phyloP scores from a whole-genome alignment of 169 alveolate genomes.

The Plasmodium inui region DNA sequence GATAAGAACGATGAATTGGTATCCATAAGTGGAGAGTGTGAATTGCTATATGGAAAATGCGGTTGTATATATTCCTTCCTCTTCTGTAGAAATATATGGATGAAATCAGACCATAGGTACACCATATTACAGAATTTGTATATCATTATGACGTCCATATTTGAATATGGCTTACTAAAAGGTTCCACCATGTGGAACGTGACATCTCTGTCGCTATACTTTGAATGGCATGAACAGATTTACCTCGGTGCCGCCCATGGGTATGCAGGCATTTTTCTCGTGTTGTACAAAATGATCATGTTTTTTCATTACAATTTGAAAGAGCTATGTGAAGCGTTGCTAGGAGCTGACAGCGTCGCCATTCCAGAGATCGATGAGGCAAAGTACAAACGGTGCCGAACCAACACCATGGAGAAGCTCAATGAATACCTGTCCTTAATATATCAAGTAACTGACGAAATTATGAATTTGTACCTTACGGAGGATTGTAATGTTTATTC shows the following conservation, averaged over 20 bases:
- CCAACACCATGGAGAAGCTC: neutral
- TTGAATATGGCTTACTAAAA: conserved; percentile 56
- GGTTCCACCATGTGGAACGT: neutral
- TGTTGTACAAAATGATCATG: conserved; percentile 18
- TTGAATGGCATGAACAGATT: conserved; percentile 60
- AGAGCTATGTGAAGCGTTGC: conserved; percentile 31
- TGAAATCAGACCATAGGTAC: conserved; percentile 1
- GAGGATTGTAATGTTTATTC: conserved; percentile 44
- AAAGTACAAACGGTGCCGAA: neutral
- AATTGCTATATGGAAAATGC: conserved; percentile 68
- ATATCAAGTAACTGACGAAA: conserved; percentile 62
- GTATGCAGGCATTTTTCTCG: conserved; percentile 55
- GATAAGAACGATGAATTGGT: conserved; percentile 14
- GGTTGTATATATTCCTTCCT: conserved; percentile 64
- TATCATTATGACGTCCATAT: conserved; percentile 31
- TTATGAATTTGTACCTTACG: conserved; percentile 14
- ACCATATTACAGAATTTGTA: conserved; percentile 43
- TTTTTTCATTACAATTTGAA: conserved; percentile 21
- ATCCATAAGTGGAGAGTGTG: conserved; percentile 43
- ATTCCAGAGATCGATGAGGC: neutral
- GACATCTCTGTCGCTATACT: conserved; percentile 36
- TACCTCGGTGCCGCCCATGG: conserved; percentile 73
- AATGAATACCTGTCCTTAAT: conserved; percentile 23
- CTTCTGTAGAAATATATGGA: conserved; percentile 61
- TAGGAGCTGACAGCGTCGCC: neutral